Percentiles rank a stretch among this genome's conserved stretches.
These are phyloP conservation scores for Apiosordaria backusii DNA, from an alignment of 495 filamentous ascomycete species.

Conservation along the genomic window DNA sequence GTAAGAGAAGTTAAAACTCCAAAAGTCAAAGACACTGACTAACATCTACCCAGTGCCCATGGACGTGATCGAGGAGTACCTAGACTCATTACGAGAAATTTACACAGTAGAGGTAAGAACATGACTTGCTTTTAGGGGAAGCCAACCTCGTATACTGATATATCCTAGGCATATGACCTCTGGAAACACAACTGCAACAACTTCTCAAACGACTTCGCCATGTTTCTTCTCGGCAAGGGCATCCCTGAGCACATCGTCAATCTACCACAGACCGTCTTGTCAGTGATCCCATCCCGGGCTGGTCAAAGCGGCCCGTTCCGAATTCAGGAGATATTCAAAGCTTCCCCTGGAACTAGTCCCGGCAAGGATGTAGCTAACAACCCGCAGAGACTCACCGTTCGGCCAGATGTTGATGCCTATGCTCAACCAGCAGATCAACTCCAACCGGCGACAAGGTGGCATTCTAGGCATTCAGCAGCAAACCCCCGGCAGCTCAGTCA, in stretches of 20 bases:
- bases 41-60: conserved; percentile 50
- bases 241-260: conserved; percentile 88
- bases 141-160: conserved; percentile 10
- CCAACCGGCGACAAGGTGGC: conserved; percentile 53
- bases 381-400: conserved; percentile 66
- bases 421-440: conserved; percentile 69
- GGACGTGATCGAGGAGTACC: conserved; percentile 84
- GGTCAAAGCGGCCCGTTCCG: conserved; percentile 4
- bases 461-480: conserved; percentile 49
- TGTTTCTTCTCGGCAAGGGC: conserved; percentile 83
- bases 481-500: conserved; percentile 28
- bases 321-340: neutral
- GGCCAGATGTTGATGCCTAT: conserved; percentile 85
- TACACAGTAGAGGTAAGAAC: conserved; percentile 72
- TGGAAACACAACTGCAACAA: conserved; percentile 94
- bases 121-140: conserved; percentile 7
- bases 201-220: conserved; percentile 90
- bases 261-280: conserved; percentile 77
- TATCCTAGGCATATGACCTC: conserved; percentile 70
- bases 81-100: conserved; percentile 75
- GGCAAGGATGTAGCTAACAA: conserved; percentile 7
- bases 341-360: neutral
- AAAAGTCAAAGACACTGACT: neutral
- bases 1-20: conserved; percentile 11
- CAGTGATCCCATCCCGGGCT: neutral